These are phyloP conservation scores for Tolypocladium album DNA, from an alignment of 2,329 filamentous ascomycete species.

Conservation along the genomic window DNA sequence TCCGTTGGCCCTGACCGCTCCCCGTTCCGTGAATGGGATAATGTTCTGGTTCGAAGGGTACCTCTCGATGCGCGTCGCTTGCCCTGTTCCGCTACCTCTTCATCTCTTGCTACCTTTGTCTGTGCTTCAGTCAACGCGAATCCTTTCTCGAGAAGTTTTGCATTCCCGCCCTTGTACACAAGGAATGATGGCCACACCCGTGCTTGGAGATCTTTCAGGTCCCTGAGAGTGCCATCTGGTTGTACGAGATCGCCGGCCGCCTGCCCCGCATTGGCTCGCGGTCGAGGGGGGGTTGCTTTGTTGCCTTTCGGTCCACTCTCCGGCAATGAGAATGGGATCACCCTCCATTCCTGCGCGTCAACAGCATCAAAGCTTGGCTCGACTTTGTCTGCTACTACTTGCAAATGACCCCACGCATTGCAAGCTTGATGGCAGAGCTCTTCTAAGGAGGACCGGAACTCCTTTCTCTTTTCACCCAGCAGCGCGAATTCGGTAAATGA, in stretches of 20 bases:
- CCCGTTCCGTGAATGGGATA: too few species aligned
- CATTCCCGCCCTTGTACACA: background rate
- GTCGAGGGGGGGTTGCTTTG: background rate
- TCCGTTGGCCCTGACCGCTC: too few species aligned
- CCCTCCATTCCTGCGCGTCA: background rate
- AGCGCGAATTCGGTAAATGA: background rate
- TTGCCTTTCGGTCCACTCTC: background rate
- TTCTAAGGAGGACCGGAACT: background rate
- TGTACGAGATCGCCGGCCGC: background rate
- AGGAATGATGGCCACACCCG: background rate
- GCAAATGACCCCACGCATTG: background rate
- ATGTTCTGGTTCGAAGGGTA: too few species aligned
- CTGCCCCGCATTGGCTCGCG: background rate
- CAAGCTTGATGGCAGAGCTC: background rate
- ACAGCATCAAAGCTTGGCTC: background rate
- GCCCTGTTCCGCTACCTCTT: background rate
- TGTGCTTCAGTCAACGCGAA: background rate
- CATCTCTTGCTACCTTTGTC: background rate
- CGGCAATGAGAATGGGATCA: background rate
- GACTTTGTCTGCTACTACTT: background rate
- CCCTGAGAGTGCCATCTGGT: background rate
- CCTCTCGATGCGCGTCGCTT: background rate
- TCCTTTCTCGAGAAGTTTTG: background rate
- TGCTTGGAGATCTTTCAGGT: background rate
- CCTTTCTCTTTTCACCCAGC: background rate